A percentile compares a stretch with the other conserved stretches of the same genome.
Conservation (phyloP, 306 rosid genomes). For the Vachellia collinsii region DNA sequence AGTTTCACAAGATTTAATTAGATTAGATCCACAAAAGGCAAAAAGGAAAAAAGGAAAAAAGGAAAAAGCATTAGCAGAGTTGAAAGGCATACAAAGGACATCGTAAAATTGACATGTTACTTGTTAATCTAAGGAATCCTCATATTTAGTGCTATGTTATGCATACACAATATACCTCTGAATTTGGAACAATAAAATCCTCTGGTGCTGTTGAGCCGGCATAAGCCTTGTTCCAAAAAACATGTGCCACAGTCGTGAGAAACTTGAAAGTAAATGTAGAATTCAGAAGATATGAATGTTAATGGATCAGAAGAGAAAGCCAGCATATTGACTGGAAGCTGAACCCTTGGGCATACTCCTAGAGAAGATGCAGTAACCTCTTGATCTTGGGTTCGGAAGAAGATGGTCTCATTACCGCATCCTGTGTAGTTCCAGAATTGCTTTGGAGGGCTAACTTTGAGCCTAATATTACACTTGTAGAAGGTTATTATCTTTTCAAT, state of each 20-base stretch:
- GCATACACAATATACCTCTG: conserved; percentile 24
- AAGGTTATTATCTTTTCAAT: neutral
- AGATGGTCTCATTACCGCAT: neutral
- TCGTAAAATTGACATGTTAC: neutral
- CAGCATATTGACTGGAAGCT: too few relatives aligned
- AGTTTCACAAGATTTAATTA: neutral
- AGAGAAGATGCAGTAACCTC: neutral
- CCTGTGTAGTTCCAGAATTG: neutral
- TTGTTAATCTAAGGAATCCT: neutral
- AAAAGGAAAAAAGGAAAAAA: neutral
- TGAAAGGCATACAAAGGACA: neutral
- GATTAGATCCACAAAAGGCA: neutral
- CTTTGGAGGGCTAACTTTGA: neutral
- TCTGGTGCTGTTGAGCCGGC: conserved; percentile 10
- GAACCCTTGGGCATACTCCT: neutral
- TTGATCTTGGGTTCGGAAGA: neutral
- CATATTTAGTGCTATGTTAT: neutral
- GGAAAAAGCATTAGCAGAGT: too few relatives aligned
- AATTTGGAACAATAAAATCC: neutral
- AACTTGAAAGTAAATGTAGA: neutral
- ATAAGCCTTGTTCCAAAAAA: neutral
- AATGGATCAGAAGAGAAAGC: too few relatives aligned
- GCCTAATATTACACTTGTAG: neutral
- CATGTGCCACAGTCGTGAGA: conserved; percentile 9
- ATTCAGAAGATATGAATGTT: too few relatives aligned